Percentiles rank a stretch among this genome's conserved stretches.
phyloP scores from a whole-genome alignment of 768 basidiomycete species.

The Leucosporidium scottii region DNA sequence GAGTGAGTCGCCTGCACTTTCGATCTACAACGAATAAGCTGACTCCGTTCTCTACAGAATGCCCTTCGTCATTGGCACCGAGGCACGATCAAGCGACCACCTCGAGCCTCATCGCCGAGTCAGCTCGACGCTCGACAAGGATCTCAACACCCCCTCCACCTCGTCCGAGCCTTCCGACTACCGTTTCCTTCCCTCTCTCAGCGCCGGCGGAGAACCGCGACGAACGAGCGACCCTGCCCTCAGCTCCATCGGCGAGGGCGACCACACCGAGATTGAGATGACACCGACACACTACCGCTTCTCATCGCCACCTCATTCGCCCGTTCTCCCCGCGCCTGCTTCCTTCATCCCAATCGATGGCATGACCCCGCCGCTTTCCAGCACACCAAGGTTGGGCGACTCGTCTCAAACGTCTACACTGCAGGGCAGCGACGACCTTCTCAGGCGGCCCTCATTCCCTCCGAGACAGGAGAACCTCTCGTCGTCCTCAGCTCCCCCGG shows the following conservation, averaged over 20 bases:
- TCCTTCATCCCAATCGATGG: neutral
- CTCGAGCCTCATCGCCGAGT: conserved; percentile 6
- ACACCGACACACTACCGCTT: conserved; percentile 1
- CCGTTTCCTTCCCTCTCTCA: conserved; percentile 21
- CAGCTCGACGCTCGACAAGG: conserved; percentile 3
- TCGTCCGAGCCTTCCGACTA: conserved; percentile 19
- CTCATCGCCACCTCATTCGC: neutral
- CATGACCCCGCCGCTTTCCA: too few species aligned
- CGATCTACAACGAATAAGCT: too few species aligned
- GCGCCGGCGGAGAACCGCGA: neutral
- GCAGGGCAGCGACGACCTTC: conserved; percentile 54
- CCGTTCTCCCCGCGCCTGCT: neutral
- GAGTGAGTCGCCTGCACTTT: neutral
- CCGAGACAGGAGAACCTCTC: neutral
- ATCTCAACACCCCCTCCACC: conserved; percentile 6
- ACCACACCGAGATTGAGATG: neutral
- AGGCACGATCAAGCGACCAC: conserved; percentile 1
- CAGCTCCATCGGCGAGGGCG: conserved; percentile 20
- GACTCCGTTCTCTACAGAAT: conserved; percentile 1
- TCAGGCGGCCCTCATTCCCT: conserved; percentile 42
- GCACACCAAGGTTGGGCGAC: too few species aligned
- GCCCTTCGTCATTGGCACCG: conserved; percentile 16
- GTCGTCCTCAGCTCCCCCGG: neutral
- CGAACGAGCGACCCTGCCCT: conserved; percentile 5
- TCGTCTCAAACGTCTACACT: too few species aligned